These are phyloP conservation scores for Calendula officinalis DNA, from an alignment of 129 eudicot genomes.

Conservation along the genomic window DNA sequence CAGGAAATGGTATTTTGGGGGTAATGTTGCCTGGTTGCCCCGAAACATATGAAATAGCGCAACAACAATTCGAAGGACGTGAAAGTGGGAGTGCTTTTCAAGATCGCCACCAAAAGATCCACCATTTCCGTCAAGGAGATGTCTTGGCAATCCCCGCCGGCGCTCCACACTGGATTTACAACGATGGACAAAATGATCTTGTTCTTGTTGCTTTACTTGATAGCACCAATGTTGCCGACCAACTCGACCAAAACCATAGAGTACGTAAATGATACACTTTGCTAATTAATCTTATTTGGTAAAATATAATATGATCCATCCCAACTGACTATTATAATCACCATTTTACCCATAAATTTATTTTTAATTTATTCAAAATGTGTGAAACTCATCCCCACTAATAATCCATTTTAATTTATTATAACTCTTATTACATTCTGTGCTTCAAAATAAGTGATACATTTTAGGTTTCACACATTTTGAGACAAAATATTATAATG, in stretches of 20 bases:
- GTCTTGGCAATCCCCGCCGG: constrained; percentile 39
- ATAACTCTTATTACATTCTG: no score
- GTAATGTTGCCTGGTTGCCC: constrained; percentile 53
- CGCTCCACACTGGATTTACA: constrained; percentile 45
- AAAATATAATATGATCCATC: no score
- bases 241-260: constrained; percentile 32
- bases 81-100: constrained; percentile 10
- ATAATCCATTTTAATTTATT: no score
- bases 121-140: constrained; percentile 34
- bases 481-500: no score
- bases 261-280: constrained; percentile 11
- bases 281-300: no score
- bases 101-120: constrained; percentile 42
- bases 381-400: no score
- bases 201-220: constrained; percentile 30
- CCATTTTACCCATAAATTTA: no score
- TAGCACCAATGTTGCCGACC: constrained; percentile 29
- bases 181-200: constrained; percentile 30
- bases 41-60: no score
- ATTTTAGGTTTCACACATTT: no score
- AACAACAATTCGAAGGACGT: constrained; percentile 23
- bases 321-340: no score
- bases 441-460: no score
- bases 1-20: constrained; percentile 59
- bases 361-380: no score